phyloP scores from a whole-genome alignment of 2,329 filamentous ascomycete species.

The Talaromyces funiculosus region DNA sequence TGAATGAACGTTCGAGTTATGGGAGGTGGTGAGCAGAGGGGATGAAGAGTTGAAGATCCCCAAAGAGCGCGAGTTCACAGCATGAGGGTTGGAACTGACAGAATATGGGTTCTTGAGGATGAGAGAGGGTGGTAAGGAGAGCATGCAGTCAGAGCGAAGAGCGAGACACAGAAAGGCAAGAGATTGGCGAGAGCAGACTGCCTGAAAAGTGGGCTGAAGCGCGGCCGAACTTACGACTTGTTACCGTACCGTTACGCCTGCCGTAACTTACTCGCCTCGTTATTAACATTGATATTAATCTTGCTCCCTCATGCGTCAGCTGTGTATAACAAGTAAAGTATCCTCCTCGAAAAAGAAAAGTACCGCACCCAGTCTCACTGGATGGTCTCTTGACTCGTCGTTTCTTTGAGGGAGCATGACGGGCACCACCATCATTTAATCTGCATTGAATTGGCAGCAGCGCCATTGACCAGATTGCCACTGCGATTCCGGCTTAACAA shows the following conservation, averaged over 20 bases:
- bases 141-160: background rate
- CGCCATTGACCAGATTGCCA: background rate
- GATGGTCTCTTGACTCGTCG: background rate
- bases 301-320: background rate
- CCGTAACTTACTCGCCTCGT: background rate
- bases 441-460: background rate
- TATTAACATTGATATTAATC: background rate
- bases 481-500: background rate
- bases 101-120: background rate
- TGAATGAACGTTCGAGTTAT: background rate
- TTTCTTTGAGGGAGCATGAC: background rate
- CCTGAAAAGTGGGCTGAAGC: constrained; percentile 2
- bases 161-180: background rate
- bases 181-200: background rate
- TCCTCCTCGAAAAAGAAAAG: no score
- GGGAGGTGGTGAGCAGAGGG: background rate
- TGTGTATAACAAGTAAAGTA: no score
- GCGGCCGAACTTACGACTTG: background rate
- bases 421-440: background rate
- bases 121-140: background rate
- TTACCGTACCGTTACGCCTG: constrained; percentile 1
- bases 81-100: background rate
- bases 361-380: no score
- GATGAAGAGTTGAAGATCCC: background rate
- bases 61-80: background rate